These are phyloP conservation scores for Penicillium macrosclerotiorum DNA, from an alignment of 495 filamentous ascomycete species.

Conservation along the genomic window DNA sequence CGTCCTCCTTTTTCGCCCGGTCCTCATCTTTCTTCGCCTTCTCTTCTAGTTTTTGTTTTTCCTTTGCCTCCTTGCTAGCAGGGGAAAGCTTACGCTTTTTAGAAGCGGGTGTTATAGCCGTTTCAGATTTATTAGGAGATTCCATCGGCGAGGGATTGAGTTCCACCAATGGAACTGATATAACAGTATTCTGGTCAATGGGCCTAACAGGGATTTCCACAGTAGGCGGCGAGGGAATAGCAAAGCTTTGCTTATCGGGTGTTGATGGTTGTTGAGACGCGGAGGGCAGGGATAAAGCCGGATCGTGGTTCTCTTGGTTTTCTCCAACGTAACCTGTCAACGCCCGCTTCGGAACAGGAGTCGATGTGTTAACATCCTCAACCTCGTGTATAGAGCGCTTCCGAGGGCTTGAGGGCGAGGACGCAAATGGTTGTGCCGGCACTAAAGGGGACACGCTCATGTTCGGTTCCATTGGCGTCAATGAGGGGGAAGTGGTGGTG, in stretches of 20 bases:
- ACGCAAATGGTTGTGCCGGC: conserved; percentile 9
- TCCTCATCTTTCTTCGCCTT: conserved; percentile 49
- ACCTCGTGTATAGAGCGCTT: conserved; percentile 36
- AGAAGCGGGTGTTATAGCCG: conserved; percentile 10
- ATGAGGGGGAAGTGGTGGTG: not conserved
- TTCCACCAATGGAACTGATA: not conserved
- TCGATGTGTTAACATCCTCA: conserved; percentile 19
- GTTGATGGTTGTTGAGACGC: not conserved
- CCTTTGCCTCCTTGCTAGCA: conserved; percentile 53
- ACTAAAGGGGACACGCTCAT: conserved; percentile 19
- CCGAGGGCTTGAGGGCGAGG: conserved; percentile 18
- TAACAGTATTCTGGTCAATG: not conserved
- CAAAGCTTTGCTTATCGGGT: not conserved
- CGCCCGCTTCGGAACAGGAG: conserved; percentile 15
- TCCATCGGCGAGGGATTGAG: not conserved
- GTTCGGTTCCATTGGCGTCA: conserved; percentile 10
- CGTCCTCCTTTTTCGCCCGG: conserved; percentile 36
- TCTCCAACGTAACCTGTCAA: conserved; percentile 8
- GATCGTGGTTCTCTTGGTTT: conserved; percentile 33
- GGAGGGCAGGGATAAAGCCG: not conserved
- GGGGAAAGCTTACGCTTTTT: conserved; percentile 56
- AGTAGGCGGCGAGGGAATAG: not conserved
- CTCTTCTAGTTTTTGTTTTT: conserved; percentile 38
- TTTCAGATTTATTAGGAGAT: conserved; percentile 4
- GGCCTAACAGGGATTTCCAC: conserved; percentile 9